Conservation (phyloP, 2,329 filamentous ascomycete species). For the Clonostachys byssicola region DNA sequence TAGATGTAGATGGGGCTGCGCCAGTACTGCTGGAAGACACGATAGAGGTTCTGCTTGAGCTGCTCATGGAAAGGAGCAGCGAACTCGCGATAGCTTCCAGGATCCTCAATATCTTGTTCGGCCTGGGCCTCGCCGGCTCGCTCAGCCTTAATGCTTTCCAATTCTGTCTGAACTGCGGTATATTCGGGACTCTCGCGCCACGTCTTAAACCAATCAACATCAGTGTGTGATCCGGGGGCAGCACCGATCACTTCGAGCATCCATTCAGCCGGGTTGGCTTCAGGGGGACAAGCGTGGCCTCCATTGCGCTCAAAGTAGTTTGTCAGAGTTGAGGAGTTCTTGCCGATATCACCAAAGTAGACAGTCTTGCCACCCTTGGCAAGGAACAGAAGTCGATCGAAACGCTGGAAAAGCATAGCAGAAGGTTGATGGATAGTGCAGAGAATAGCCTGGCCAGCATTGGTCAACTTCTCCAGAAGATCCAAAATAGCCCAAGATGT, state of each 20-base stretch:
- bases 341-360: conserved; percentile 60
- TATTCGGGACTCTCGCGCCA: conserved; percentile 60
- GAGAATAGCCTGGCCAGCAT: conserved; percentile 87
- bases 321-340: conserved; percentile 61
- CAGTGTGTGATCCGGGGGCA: conserved; percentile 57
- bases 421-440: conserved; percentile 98
- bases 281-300: conserved; percentile 56
- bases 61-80: conserved; percentile 71
- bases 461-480: conserved; percentile 83
- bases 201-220: conserved; percentile 61
- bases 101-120: conserved; percentile 37
- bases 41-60: conserved; percentile 61
- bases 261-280: conserved; percentile 79
- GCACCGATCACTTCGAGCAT: conserved; percentile 64
- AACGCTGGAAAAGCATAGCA: conserved; percentile 89
- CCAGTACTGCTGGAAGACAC: conserved; percentile 91
- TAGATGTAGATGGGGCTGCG: conserved; percentile 86
- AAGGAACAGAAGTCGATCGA: conserved; percentile 76
- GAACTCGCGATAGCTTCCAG: conserved; percentile 65
- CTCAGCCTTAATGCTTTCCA: neutral
- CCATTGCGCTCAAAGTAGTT: conserved; percentile 75
- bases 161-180: conserved; percentile 44
- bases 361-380: conserved; percentile 73
- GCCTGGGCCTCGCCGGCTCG: conserved; percentile 56
- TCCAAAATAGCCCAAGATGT: conserved; percentile 91